phyloP scores from a whole-genome alignment of 2,329 filamentous ascomycete species.

The Raffaelea ambrosiae region DNA sequence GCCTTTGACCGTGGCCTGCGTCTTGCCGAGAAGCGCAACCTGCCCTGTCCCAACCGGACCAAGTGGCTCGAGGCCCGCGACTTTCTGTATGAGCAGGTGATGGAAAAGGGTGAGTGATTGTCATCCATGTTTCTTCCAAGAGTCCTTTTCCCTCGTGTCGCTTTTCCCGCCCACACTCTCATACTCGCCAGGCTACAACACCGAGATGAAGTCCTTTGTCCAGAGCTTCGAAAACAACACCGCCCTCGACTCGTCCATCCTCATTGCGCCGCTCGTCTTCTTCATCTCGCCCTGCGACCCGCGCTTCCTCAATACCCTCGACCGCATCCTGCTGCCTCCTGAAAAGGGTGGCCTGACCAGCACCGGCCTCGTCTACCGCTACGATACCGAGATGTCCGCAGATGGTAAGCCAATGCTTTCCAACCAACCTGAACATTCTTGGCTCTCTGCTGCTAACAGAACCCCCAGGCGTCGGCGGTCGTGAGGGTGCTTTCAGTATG shows the following conservation, averaged over 20 bases:
- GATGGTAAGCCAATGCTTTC: slow-evolving; percentile 49
- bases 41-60: slow-evolving; percentile 62
- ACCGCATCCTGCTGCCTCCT: slow-evolving; percentile 61
- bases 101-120: slow-evolving; percentile 56
- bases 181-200: slow-evolving; percentile 51
- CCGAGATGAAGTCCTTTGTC: slow-evolving; percentile 59
- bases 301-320: slow-evolving; percentile 63
- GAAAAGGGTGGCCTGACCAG: slow-evolving; percentile 70
- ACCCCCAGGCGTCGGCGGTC: slow-evolving; percentile 56
- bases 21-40: slow-evolving; percentile 64
- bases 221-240: slow-evolving; percentile 69
- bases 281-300: slow-evolving; percentile 73
- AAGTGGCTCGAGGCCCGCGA: slow-evolving; percentile 62
- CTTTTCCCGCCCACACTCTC: background rate
- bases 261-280: slow-evolving; percentile 72
- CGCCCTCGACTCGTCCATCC: slow-evolving; percentile 63
- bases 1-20: slow-evolving; percentile 68
- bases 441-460: slow-evolving; percentile 6
- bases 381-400: slow-evolving; percentile 59
- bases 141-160: too few species aligned
- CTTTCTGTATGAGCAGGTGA: slow-evolving; percentile 63
- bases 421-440: background rate
- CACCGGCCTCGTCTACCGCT: slow-evolving; percentile 67
- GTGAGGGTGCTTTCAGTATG: slow-evolving; percentile 72
- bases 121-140: background rate